Base-by-base conservation (phyloP, 2,329 filamentous ascomycete species). In the Aspergillus nomiae region DNA sequence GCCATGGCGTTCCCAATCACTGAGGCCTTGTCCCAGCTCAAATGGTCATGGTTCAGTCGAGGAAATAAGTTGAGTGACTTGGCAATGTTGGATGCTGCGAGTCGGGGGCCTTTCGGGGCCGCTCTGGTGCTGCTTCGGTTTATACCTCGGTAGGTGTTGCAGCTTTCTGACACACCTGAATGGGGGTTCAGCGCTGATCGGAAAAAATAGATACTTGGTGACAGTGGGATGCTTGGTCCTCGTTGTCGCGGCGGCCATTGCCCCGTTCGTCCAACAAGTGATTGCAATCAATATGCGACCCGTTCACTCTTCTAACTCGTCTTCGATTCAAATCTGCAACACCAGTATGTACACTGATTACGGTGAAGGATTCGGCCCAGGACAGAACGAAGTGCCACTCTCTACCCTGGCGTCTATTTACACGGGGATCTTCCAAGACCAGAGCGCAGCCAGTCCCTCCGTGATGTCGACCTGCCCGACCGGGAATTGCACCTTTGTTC, bases 11-110 rank as follows among this genome's bases (percentile, higher is more conserved):
- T 74, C 28, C 66, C 71, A 2, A 66, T 76, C 26, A 69, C 69
- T 2, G 74, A 77, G 58, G 69, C 63, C 14, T 55, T 77, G 24
- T 70, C 71, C 14, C 76, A 77, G 58, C 62, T 77, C 10, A 78
- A 78, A 63, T 78, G 74, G 74, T 68, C 72, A 2, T 77, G 75
- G 74, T 77, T 76, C 55, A 67, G 63, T 56, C 57, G 61, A 36
- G 51, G 64, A 21, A 69, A 71, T 43, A 68, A 70, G 48, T 45
- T 77, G 38, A 69, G 69, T 41, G 75, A 78, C 61, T 68, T 78
- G 46, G 65, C 71, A 6, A 56, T 67, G 5, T 70, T 76, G 28
- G 76, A 79, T 65, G 67, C 72, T 12, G 77, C 76, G 10, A 76
- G 72, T 63, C 69, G 74, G 55, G 74, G 76, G 5, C 65, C 72